Percentiles rank a stretch among this genome's conserved stretches.
Evolutionary conservation across 78 protist genomes (phyloP).

Genomic region (Dictyostelium brefeldianum): DNA sequence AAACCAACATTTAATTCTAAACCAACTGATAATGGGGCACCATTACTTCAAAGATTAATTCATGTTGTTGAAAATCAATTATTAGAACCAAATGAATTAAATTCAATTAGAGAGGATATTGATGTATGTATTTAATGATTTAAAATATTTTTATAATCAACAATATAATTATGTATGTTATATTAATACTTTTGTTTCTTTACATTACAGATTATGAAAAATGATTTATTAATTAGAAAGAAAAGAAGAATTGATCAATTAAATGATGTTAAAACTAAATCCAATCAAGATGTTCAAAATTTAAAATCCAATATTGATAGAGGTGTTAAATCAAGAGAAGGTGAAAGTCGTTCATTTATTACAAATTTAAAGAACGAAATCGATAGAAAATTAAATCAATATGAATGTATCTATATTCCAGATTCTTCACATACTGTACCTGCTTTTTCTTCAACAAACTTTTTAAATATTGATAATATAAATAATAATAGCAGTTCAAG

Average conservation of each 20-base stretch:
- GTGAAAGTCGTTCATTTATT: conserved; percentile 15
- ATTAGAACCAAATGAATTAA: conserved; percentile 58
- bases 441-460: neutral
- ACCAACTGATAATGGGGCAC: conserved; percentile 6
- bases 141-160: neutral
- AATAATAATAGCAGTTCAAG: neutral
- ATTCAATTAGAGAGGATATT: conserved; percentile 34
- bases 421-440: conserved; percentile 53
- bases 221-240: conserved; percentile 41
- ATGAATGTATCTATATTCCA: neutral
- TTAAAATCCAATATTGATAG: conserved; percentile 25
- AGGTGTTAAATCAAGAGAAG: neutral
- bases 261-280: neutral
- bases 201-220: conserved; percentile 23
- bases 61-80: conserved; percentile 60
- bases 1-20: neutral
- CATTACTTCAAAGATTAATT: conserved; percentile 39
- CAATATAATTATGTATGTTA: neutral
- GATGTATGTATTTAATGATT: conserved; percentile 17
- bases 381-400: conserved; percentile 18
- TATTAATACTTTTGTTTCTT: too few species aligned
- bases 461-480: neutral
- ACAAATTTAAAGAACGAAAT: conserved; percentile 24
- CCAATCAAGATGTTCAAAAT: neutral
- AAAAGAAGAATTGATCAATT: conserved; percentile 58